Evolutionary conservation across 148 eudicot species (phyloP), one percentile per base, ranked within the genome.

Genomic region (Nyssa sinensis): DNA sequence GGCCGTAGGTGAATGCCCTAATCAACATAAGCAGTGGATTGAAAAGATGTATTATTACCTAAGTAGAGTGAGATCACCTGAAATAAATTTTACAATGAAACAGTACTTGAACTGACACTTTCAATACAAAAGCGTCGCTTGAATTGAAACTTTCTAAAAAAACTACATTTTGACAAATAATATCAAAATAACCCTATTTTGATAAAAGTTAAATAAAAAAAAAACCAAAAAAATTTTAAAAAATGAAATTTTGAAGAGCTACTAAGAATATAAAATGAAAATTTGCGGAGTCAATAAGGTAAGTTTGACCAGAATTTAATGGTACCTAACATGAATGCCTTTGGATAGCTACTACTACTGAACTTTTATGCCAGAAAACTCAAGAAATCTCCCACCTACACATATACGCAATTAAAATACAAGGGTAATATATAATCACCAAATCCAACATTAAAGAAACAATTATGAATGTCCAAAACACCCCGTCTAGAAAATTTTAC

Each of bases 301-400:
- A 62, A 77, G 30, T 31, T 80, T 67, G 78, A 77, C 72, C 32
- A 71, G 72, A 75, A 39, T 57, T 63, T 16, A 59, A 67, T 57
- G 67, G 33, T 71, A 76, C 82, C 85, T 72, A 75, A 71, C 82
- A 74, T 79, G 79, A 55, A 77, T 69, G 63, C 64, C 71, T 59
- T 35, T 33, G 58, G 78, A 78, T 76, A 71, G 68, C 81, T 25
- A 72, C 64, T 60, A 41, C 66, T 41, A 58, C 44, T 61, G 24
- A 60, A 49, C 75, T n/a, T 74, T 47, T 64, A 70, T 74, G 75
- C 69, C 70, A 69, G 71, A 65, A 75, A 75, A 72, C 75, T 59
- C 41, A 32, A 66, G 60, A 73, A 27, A 51, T 33, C 64, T 39
- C 27, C 65, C 39, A 72, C 69, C 71, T 63, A 57, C 71, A 71